phyloP scores from a whole-genome alignment of 2,329 filamentous ascomycete species.

The Salinomyces thailandicus region DNA sequence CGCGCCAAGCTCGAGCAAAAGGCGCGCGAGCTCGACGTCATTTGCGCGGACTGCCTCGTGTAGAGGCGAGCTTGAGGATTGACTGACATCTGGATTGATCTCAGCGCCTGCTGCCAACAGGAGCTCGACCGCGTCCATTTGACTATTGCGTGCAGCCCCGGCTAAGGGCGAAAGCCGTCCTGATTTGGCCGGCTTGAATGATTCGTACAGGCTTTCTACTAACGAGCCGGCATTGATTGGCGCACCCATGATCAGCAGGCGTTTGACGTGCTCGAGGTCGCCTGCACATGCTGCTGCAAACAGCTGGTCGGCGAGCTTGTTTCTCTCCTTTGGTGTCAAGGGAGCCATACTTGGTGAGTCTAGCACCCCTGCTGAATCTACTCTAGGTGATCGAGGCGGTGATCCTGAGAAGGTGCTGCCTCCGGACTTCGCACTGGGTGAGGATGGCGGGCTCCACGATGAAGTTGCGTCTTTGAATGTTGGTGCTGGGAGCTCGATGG shows the following conservation, averaged over 20 bases:
- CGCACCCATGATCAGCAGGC: constrained; percentile 19
- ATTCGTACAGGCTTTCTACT: constrained; percentile 21
- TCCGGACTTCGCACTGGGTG: constrained; percentile 11
- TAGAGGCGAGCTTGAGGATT: constrained; percentile 22
- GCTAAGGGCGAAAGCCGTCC: constrained; percentile 24
- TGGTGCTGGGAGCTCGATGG: constrained; percentile 7
- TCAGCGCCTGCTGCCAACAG: constrained; percentile 21
- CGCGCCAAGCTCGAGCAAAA: constrained; percentile 13
- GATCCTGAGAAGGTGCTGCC: constrained; percentile 8
- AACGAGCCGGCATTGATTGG: constrained; percentile 18
- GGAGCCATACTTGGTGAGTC: constrained; percentile 1
- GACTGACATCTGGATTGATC: constrained; percentile 18
- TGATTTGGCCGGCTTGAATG: constrained; percentile 25
- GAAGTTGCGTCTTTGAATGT: constrained; percentile 18
- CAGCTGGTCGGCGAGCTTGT: constrained; percentile 16
- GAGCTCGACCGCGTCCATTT: constrained; percentile 17
- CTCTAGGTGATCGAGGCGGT: constrained; percentile 8
- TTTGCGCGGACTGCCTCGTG: constrained; percentile 23
- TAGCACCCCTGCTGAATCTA: constrained; percentile 2
- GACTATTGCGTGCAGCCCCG: constrained; percentile 22
- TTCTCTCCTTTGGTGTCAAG: constrained; percentile 13
- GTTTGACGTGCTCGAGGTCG: constrained; percentile 19
- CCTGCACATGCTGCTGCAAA: constrained; percentile 23
- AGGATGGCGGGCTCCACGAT: constrained; percentile 24
- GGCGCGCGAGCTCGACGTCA: constrained; percentile 17